Evolutionary conservation across 495 filamentous ascomycete species (phyloP).

Genomic region (Penicillium lagena): DNA sequence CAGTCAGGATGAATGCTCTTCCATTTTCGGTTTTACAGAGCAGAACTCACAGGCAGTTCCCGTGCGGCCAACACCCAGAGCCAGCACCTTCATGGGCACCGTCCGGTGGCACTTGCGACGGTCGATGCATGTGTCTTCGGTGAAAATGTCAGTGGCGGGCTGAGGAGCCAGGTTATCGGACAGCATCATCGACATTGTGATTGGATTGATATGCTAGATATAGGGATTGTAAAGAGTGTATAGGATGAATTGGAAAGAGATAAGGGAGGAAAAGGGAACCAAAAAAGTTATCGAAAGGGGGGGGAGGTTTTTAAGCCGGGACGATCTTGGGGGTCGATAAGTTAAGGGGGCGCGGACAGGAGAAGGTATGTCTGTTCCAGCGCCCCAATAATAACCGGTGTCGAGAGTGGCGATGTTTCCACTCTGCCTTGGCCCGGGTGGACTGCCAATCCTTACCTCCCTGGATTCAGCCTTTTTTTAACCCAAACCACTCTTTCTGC

Average conservation of each 20-base stretch:
- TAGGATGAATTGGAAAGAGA: background rate
- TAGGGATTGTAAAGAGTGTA: slow-evolving; percentile 1
- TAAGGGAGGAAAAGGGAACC: slow-evolving; percentile 6
- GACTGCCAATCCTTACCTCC: slow-evolving; percentile 10
- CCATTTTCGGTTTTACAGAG: background rate
- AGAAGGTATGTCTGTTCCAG: no score
- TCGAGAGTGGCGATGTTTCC: slow-evolving; percentile 21
- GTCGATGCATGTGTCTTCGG: slow-evolving; percentile 55
- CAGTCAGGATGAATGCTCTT: slow-evolving; percentile 5
- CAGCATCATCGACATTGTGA: slow-evolving; percentile 36
- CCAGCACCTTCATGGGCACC: slow-evolving; percentile 61
- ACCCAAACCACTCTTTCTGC: no score
- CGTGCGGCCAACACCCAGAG: slow-evolving; percentile 57
- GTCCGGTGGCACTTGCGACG: slow-evolving; percentile 54
- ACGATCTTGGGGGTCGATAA: slow-evolving; percentile 3
- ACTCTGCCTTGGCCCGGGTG: slow-evolving; percentile 3
- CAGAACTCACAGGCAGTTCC: slow-evolving; percentile 55
- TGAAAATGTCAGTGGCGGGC: slow-evolving; percentile 42
- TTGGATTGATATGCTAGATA: background rate
- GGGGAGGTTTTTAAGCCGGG: background rate
- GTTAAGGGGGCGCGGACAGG: slow-evolving; percentile 7
- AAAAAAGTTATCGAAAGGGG: slow-evolving; percentile 24
- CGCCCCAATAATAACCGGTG: background rate
- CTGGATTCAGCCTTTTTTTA: background rate
- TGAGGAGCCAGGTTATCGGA: slow-evolving; percentile 41